Percentiles rank a stretch among this genome's conserved stretches.
Evolutionary conservation across 2,329 filamentous ascomycete species (phyloP).

Genomic region (Daldinia eschscholtzii): DNA sequence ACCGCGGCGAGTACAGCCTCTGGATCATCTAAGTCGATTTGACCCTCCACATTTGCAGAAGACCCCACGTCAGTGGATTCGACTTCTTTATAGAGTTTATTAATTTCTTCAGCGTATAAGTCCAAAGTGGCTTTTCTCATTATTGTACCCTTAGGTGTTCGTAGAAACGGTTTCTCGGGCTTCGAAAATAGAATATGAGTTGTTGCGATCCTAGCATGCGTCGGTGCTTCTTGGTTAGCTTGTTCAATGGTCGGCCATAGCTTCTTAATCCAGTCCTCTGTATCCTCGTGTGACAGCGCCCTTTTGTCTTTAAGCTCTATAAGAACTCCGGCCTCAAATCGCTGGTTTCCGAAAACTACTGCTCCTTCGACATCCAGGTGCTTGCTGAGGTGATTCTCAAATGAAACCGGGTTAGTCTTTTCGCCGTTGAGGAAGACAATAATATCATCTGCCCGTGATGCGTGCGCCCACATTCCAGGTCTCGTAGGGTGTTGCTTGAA

Average conservation of each 20-base stretch:
- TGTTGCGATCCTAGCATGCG: slow-evolving; percentile 26
- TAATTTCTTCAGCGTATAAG: slow-evolving; percentile 22
- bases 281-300: slow-evolving; percentile 1
- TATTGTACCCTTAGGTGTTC: slow-evolving; percentile 27
- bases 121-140: slow-evolving; percentile 23
- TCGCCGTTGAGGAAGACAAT: slow-evolving; percentile 57
- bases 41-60: neutral
- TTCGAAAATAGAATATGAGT: slow-evolving; percentile 25
- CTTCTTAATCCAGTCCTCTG: slow-evolving; percentile 1
- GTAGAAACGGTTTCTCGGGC: slow-evolving; percentile 22
- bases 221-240: slow-evolving; percentile 25
- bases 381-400: slow-evolving; percentile 22
- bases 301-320: slow-evolving; percentile 24
- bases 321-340: slow-evolving; percentile 28
- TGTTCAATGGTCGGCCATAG: slow-evolving; percentile 27
- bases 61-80: neutral
- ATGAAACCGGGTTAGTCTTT: slow-evolving; percentile 56
- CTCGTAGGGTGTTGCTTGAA: slow-evolving; percentile 54
- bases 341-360: slow-evolving; percentile 24
- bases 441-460: slow-evolving; percentile 50
- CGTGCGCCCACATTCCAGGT: slow-evolving; percentile 51
- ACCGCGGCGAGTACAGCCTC: neutral
- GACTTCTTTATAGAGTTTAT: slow-evolving; percentile 11
- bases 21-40: neutral
- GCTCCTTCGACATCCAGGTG: slow-evolving; percentile 24